Evolutionary conservation across 495 filamentous ascomycete genomes (phyloP), one percentile per base, ranked within the genome.

Genomic region (Lophiotrema nucula): DNA sequence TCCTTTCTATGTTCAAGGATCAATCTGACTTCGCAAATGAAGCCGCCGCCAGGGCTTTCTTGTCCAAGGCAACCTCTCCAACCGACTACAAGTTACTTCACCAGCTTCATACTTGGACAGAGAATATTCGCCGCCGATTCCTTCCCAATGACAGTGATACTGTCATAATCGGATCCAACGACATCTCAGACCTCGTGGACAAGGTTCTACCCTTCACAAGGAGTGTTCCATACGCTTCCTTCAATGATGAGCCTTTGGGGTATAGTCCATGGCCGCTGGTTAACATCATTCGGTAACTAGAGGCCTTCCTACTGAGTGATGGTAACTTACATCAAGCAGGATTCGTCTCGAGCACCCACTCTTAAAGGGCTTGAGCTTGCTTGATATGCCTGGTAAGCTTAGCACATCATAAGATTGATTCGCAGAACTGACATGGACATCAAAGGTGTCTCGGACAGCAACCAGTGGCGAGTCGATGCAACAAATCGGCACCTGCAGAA

Each of bases 261-360:
- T 55, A n/a, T 19, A 33, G 15, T 45, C 52, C 52, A 19, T 47
- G 42, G 39, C 52, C 52, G 6, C 24, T 55, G 6, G 38, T 55
- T 11, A 52, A 27, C 18, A 15, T 49, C 23, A 27, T 49, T 18
- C 47, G 47, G 47, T 49, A 19, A 49, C 25, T 33, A 4, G 10
- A n/a, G n/a, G n/a, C n/a, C n/a, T n/a, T n/a, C n/a, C n/a, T n/a
- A n/a, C n/a, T n/a, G n/a, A n/a, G n/a, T n/a, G n/a, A n/a, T n/a
- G n/a, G n/a, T n/a, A n/a, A n/a, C n/a, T n/a, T n/a, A n/a, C n/a
- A n/a, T n/a, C n/a, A n/a, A n/a, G n/a, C n/a, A n/a, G n/a, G n/a
- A n/a, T n/a, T n/a, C n/a, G n/a, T n/a, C n/a, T n/a, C n/a, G n/a
- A n/a, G n/a, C 19, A 2, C 11, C 11, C 5, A 33, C 47, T 22